These are phyloP conservation scores for Aspergillus conjunctus DNA, from an alignment of 495 filamentous ascomycete species.

Conservation along the genomic window DNA sequence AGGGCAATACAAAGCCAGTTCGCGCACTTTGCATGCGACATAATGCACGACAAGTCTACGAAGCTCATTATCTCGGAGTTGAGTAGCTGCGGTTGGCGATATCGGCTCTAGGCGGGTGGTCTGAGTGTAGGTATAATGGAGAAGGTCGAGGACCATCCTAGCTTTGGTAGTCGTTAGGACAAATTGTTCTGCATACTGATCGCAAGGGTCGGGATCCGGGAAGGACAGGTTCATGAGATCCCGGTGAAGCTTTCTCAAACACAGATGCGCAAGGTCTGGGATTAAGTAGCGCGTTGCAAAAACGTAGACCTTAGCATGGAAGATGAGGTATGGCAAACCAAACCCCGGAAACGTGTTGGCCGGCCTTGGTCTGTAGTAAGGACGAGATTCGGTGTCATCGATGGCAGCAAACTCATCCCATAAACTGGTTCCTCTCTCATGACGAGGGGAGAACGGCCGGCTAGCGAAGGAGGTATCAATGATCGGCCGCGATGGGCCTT, in stretches of 20 bases:
- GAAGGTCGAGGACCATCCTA: conserved; percentile 43
- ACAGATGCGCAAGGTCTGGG: conserved; percentile 46
- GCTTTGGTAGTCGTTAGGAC: conserved; percentile 34
- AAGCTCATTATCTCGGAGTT: conserved; percentile 50
- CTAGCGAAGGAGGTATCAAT: conserved; percentile 50
- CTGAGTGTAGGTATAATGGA: conserved; percentile 47
- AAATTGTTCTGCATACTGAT: conserved; percentile 22
- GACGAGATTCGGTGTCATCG: conserved; percentile 37
- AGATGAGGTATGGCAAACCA: conserved; percentile 45
- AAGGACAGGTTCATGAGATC: conserved; percentile 40
- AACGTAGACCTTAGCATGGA: conserved; percentile 52
- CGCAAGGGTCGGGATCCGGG: conserved; percentile 23
- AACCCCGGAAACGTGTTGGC: conserved; percentile 19
- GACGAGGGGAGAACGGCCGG: conserved; percentile 34
- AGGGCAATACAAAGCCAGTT: conserved; percentile 42
- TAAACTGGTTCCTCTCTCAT: conserved; percentile 38
- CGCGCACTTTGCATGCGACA: conserved; percentile 48
- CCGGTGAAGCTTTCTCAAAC: conserved; percentile 45
- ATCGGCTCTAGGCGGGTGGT: conserved; percentile 49
- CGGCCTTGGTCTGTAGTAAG: conserved; percentile 16
- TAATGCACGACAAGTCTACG: conserved; percentile 47
- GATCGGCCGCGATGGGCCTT: conserved; percentile 30
- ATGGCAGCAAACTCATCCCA: conserved; percentile 47
- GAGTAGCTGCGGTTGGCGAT: conserved; percentile 44
- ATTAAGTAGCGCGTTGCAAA: conserved; percentile 51